Percentiles rank a stretch among this genome's conserved stretches.
Conservation (phyloP, 2,329 filamentous ascomycete species). For the Clonostachys sp. region DNA sequence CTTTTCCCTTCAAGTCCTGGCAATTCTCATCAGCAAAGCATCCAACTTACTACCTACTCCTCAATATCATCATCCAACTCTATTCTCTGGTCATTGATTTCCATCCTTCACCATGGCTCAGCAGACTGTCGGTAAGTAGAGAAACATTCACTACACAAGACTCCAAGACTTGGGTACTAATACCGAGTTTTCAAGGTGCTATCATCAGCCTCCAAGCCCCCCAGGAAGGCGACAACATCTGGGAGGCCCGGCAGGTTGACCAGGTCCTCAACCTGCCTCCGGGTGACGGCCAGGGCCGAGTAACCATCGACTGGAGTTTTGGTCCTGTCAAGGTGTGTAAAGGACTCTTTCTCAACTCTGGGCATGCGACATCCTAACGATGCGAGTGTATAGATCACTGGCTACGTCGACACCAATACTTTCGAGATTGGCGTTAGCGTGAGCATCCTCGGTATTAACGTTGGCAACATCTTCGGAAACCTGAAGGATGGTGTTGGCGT, state of each 20-base stretch:
- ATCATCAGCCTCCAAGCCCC: not conserved
- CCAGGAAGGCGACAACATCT: not conserved
- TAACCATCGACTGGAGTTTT: not conserved
- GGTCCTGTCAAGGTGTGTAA: not conserved
- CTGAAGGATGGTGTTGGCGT: not conserved
- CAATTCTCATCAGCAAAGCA: not conserved
- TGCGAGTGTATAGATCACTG: not conserved
- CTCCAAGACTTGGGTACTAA: not conserved
- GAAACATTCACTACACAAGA: not conserved
- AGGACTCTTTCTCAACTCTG: not conserved
- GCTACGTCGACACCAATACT: not conserved
- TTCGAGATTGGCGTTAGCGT: not conserved
- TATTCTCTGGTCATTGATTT: not conserved
- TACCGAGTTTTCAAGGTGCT: not conserved
- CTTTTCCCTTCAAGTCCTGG: not conserved
- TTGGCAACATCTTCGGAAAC: not conserved
- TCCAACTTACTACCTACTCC: not conserved
- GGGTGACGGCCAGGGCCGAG: not conserved
- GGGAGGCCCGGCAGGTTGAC: not conserved
- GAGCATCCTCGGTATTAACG: not conserved
- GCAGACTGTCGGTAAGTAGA: not conserved
- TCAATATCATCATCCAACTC: not conserved
- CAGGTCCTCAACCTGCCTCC: not conserved
- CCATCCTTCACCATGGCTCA: not conserved
- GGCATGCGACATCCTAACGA: not conserved